phyloP scores from a whole-genome alignment of 2,329 filamentous ascomycete genomes.

The Fusarium anthophilum region DNA sequence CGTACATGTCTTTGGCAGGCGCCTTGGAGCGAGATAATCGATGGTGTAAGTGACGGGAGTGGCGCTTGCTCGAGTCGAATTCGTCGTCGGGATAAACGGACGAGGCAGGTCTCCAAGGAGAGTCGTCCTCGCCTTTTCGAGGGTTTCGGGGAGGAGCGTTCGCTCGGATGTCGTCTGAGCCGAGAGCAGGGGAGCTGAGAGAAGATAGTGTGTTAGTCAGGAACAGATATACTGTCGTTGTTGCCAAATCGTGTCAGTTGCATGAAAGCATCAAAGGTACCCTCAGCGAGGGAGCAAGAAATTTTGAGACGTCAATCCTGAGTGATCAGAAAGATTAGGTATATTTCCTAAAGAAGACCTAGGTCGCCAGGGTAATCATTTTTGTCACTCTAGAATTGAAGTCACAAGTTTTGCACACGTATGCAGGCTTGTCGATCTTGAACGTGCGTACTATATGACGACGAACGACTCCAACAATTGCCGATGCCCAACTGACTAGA shows the following conservation, averaged over 20 bases:
- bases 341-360: background rate
- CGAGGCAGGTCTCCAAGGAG: conserved; percentile 59
- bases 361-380: background rate
- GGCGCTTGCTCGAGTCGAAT: conserved; percentile 25
- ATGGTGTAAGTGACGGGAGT: conserved; percentile 16
- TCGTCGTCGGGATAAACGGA: conserved; percentile 58
- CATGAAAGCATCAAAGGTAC: background rate
- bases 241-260: background rate
- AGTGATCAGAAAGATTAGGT: background rate
- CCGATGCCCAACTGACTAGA: background rate
- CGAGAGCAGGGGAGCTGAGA: conserved; percentile 37
- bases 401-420: background rate
- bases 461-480: conserved; percentile 15
- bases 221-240: background rate
- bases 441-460: conserved; percentile 19
- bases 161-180: conserved; percentile 33
- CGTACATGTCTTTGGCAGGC: conserved; percentile 42
- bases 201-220: conserved; percentile 31
- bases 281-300: background rate
- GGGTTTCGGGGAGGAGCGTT: conserved; percentile 49
- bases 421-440: conserved; percentile 2
- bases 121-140: conserved; percentile 39
- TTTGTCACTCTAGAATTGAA: background rate
- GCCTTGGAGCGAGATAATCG: conserved; percentile 50
- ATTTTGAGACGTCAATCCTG: background rate